These are phyloP conservation scores for Exophiala calicioides DNA, from an alignment of 2,329 filamentous ascomycete genomes.

Conservation along the genomic window DNA sequence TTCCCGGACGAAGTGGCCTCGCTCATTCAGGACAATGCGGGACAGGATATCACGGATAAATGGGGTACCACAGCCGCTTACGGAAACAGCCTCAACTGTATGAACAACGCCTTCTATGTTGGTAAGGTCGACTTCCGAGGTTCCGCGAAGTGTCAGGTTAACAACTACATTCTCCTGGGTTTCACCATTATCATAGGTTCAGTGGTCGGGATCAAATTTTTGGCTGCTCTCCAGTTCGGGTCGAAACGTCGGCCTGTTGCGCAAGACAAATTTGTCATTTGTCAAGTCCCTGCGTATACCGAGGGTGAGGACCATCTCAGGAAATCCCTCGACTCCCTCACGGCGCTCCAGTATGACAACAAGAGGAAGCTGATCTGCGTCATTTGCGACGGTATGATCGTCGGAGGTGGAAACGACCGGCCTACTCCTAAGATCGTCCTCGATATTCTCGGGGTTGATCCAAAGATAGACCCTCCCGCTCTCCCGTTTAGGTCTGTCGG, in stretches of 20 bases:
- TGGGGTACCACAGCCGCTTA: constrained; percentile 60
- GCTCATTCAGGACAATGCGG: constrained; percentile 72
- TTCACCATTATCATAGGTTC: constrained; percentile 82
- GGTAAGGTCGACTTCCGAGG: constrained; percentile 85
- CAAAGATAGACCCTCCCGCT: constrained; percentile 91
- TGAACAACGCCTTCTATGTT: constrained; percentile 79
- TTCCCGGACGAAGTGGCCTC: constrained; percentile 68
- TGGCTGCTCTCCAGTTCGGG: constrained; percentile 89
- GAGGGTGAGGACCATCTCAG: constrained; percentile 94
- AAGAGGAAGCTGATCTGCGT: constrained; percentile 96
- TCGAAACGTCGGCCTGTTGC: constrained; percentile 84
- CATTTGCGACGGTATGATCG: constrained; percentile 95
- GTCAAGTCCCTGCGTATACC: constrained; percentile 95
- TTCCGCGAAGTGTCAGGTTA: constrained; percentile 73
- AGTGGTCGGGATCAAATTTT: constrained; percentile 84
- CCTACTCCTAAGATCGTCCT: constrained; percentile 97
- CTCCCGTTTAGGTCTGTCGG: constrained; percentile 94
- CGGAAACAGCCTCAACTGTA: constrained; percentile 71
- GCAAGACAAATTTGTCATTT: constrained; percentile 98
- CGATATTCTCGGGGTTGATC: constrained; percentile 94
- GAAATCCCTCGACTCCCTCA: constrained; percentile 91
- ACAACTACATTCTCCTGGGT: constrained; percentile 84
- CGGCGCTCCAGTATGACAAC: constrained; percentile 94
- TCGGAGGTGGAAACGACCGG: constrained; percentile 91
- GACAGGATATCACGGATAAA: constrained; percentile 70